Base-by-base conservation (phyloP, 1,139 yeast species). In the Suhomyces bokatorum region DNA sequence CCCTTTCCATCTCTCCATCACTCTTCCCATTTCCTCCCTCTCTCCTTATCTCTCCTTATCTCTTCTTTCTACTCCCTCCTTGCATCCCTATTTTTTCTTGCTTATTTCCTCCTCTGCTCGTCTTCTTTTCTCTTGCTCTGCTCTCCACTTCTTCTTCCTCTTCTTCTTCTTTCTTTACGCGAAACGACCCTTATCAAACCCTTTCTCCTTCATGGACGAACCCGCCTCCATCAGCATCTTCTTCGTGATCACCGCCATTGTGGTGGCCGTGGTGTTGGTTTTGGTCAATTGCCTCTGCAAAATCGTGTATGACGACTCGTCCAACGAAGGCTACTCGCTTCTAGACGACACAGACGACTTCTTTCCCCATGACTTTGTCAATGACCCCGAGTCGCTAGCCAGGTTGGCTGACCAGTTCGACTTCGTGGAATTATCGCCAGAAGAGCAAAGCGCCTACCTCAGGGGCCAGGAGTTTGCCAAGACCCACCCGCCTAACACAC, bases 311-410 rank as follows among this genome's bases (percentile, higher is more conserved):
- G 36, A 16, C 9, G 22, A 17, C 30, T 30, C 44, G 12, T 35
- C 37, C 13, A 13, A 36, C 6, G 39, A 37, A 35, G 56, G 50
- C 22, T 54, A 54, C 41, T 40, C 49, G 6, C 46, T 52, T 16
- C 46, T 56, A 10, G 40, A 31, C 17, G 46, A 48, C 20, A 38
- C 44, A 26, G 54, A 49, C 33, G 52, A 47, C 14, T 32, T 20
- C 32, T 59, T 70, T 4, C 76, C 75, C 5, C 59, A 62, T 30
- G 78, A 70, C 46, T 73, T 69, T 48, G 54, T 73, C 20, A 71
- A 73, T 51, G 78, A 73, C 51, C 76, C 72, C 42, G 77, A 73
- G 49, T 52, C 73, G 4, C 56, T 73, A 33, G 48, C 47, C 10
- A 65, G 63, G 15, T 59, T 74, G 42, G 69, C 73, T 0, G 69